Evolutionary conservation across 2,329 filamentous ascomycete species (phyloP), one percentile per base, ranked within the genome.

Genomic region (Cladophialophora bantiana): DNA sequence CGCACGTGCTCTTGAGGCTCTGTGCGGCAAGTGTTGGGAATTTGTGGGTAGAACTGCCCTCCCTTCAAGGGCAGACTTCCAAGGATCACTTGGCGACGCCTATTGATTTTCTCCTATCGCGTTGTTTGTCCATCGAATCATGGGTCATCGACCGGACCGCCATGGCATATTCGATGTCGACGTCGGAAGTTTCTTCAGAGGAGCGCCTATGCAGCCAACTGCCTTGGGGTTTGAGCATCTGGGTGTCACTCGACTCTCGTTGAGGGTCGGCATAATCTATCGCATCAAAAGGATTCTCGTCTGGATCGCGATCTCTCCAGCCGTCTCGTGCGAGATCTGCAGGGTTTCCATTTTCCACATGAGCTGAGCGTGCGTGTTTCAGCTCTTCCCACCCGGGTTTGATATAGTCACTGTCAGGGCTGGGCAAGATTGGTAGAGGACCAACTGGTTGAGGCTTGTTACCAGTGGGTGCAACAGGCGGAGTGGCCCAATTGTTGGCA

Each of bases 281-380:
- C 45, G 65, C 61, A 7, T 66, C 40, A 36, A 70, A 68, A 3
- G 64, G 53, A 54, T 73, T 72, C 56, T 68, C 70, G 26, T 73
- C 71, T 15, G 66, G 56, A 55, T 73, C 71, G 15, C 71, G 66
- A 61, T 73, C 71, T 48, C 70, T 65, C 18, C 70, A 73, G 18
- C 65, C 71, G n/a, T 67, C 67, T 32, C 71, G 68, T n/a, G 48
- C 65, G 26, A 72, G 31, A 3, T 32, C 54, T 40, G 59, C 59
- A 32, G 60, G 66, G 50, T 62, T 48, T 7, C 58, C 45, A 48
- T 69, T 59, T 48, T 73, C 70, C 20, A 70, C 59, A 59, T 69
- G 64, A 36, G 62, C 42, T 2, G 70, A 53, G 13, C 59, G 59
- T 9, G 57, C 65, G 12, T 62, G 63, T 42, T 66, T 71, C 59